Base-by-base conservation (phyloP, 1,284 basidiomycete genomes). In the Apiotrichum veenhuisii region DNA sequence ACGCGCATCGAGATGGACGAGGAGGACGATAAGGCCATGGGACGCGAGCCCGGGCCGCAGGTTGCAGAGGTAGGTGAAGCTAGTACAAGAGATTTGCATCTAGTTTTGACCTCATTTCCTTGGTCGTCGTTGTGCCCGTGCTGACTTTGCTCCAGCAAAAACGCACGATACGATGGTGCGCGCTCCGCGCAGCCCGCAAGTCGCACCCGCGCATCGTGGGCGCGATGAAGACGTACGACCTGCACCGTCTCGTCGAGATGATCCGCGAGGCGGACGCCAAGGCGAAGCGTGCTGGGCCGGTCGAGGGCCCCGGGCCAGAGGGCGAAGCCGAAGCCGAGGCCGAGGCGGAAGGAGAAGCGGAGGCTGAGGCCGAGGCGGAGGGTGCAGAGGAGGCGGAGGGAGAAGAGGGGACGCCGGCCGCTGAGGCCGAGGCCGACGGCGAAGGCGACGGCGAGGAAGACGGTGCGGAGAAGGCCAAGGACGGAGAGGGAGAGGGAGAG, bases 1-100 rank as follows among this genome's bases (percentile, higher is more conserved):
- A n/a, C 45, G 34, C 47, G 49, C 23, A 64, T 73, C 26, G 67
- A 70, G 48, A 61, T 49, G 55, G 71, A 70, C 22, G 69, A 70
- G 43, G 71, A 70, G 54, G 71, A 72, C 49, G 69, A 73, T 50
- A 61, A 57, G 47, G 71, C 69, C 3, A 70, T 73, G 68, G 71
- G 71, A 5, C 62, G 51, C 14, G 66, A 67, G 37, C 55, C 57
- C 11, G 44, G 59, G 1, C 55, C 63, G 2, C 64, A 66, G 33
- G 60, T 65, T 42, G 57, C 62, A 27, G 66, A 70, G 58, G 71
- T 71, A 41, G 42, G 65, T 61, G 7, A 15, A 20, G 17, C 47
- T 11, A 20, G n/a, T n/a, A n/a, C n/a, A n/a, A n/a, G n/a, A n/a
- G n/a, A n/a, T n/a, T n/a, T n/a, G n/a, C n/a, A n/a, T n/a, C n/a